phyloP scores from a whole-genome alignment of 495 filamentous ascomycete species.

The Cladorrhinum samala region DNA sequence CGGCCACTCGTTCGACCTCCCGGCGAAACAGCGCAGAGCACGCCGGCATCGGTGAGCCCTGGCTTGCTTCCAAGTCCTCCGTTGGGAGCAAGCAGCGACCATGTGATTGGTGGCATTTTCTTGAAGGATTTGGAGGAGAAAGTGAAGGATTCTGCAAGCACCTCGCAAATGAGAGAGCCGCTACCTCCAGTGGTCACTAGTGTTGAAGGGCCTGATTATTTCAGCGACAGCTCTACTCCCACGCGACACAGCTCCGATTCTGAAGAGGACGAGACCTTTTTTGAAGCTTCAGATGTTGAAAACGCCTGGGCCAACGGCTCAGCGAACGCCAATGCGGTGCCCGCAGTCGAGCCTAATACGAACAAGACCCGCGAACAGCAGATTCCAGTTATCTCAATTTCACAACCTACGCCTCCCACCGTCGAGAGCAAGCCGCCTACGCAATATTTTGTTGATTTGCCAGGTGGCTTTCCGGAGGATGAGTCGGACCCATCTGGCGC shows the following conservation, averaged over 20 bases:
- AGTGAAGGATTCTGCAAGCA: slow-evolving; percentile 39
- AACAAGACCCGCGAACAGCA: slow-evolving; percentile 8
- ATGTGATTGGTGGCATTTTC: slow-evolving; percentile 56
- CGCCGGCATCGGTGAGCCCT: not conserved
- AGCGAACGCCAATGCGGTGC: not conserved
- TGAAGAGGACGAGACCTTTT: slow-evolving; percentile 8
- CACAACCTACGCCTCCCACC: slow-evolving; percentile 28
- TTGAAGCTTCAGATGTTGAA: not conserved
- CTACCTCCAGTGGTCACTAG: slow-evolving; percentile 61
- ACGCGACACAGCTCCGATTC: slow-evolving; percentile 15
- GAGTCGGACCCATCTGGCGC: slow-evolving; percentile 22
- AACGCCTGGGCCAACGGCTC: not conserved
- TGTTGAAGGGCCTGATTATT: slow-evolving; percentile 54
- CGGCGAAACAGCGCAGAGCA: slow-evolving; percentile 23
- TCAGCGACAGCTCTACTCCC: slow-evolving; percentile 38
- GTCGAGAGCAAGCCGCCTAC: slow-evolving; percentile 7
- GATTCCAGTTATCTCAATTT: slow-evolving; percentile 34
- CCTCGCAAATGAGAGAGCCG: slow-evolving; percentile 48
- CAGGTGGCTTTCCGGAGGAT: slow-evolving; percentile 40
- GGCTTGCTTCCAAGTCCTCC: slow-evolving; percentile 6
- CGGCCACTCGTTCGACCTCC: slow-evolving; percentile 47
- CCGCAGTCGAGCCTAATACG: not conserved
- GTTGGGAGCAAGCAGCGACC: slow-evolving; percentile 55
- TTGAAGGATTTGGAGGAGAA: slow-evolving; percentile 39
- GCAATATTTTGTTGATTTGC: slow-evolving; percentile 31